Evolutionary conservation across 768 basidiomycete genomes (phyloP).

Genomic region (Suillus americanus): DNA sequence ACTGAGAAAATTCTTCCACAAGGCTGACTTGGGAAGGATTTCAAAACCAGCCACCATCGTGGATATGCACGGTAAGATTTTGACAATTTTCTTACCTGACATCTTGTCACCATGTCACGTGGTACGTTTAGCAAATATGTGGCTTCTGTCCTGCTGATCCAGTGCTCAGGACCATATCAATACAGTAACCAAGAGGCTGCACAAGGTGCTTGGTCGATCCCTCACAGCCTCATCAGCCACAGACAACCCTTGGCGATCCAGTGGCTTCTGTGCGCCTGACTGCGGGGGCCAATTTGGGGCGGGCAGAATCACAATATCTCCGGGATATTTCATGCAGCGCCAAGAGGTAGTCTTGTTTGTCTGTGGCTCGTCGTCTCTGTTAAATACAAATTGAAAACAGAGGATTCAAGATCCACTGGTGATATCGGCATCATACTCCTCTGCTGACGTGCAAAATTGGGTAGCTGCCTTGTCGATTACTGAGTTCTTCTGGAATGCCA

Average conservation of each 20-base stretch:
- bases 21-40: not conserved
- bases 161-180: not conserved
- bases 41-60: not conserved
- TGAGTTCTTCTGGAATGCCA: not conserved
- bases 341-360: not conserved
- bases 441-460: not conserved
- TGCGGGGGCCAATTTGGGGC: not conserved
- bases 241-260: not conserved
- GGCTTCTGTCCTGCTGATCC: not conserved
- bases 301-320: not conserved
- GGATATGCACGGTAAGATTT: not conserved
- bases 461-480: not conserved
- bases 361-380: rapidly evolving
- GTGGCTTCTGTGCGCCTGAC: not conserved
- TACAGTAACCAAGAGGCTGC: not conserved
- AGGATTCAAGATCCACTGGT: not conserved
- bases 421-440: not conserved
- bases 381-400: not conserved
- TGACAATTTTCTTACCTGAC: not conserved
- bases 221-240: too few relatives aligned
- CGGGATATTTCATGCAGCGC: not conserved
- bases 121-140: not conserved
- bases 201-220: not conserved
- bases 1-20: not conserved
- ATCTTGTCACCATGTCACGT: not conserved